A percentile compares a stretch with the other conserved stretches of the same genome.
phyloP scores from a whole-genome alignment of 1,284 basidiomycete genomes.

The Leccinum pachyderme region DNA sequence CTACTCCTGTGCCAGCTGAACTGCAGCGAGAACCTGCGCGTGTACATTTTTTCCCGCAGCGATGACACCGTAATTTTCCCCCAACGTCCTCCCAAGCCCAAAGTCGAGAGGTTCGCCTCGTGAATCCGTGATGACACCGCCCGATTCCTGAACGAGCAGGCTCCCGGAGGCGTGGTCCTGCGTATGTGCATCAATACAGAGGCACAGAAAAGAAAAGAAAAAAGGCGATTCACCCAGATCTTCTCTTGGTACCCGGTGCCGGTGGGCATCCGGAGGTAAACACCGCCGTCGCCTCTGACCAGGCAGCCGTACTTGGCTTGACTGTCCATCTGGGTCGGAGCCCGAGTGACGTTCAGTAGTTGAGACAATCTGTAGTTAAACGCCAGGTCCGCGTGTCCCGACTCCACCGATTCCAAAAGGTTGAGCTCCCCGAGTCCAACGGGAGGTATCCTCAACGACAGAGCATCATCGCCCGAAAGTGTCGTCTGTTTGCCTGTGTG shows the following conservation, averaged over 20 bases:
- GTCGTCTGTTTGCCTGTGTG: slow-evolving; percentile 34
- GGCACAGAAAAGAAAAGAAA: background rate
- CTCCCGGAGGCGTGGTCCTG: slow-evolving; percentile 92
- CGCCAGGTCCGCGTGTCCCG: slow-evolving; percentile 87
- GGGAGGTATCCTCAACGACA: slow-evolving; percentile 48
- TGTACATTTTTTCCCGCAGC: slow-evolving; percentile 74
- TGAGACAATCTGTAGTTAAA: slow-evolving; percentile 78
- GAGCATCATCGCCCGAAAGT: slow-evolving; percentile 43
- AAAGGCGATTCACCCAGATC: slow-evolving; percentile 67
- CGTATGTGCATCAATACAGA: background rate
- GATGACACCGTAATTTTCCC: slow-evolving; percentile 86
- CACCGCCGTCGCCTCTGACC: slow-evolving; percentile 85
- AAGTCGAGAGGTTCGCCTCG: slow-evolving; percentile 82
- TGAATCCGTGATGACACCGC: slow-evolving; percentile 84
- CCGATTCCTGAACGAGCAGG: slow-evolving; percentile 86
- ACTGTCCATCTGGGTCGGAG: slow-evolving; percentile 90
- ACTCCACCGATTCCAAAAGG: slow-evolving; percentile 93
- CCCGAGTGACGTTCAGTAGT: slow-evolving; percentile 64
- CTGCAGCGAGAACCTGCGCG: slow-evolving; percentile 67
- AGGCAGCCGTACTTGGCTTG: slow-evolving; percentile 96
- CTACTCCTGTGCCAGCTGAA: slow-evolving; percentile 60
- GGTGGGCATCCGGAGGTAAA: slow-evolving; percentile 90
- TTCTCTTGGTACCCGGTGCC: slow-evolving; percentile 85
- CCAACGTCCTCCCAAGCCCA: slow-evolving; percentile 82
- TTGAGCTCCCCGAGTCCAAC: slow-evolving; percentile 52